phyloP scores from a whole-genome alignment of 225 moss, liverwort and hornwort species.

The Asterella californica region DNA sequence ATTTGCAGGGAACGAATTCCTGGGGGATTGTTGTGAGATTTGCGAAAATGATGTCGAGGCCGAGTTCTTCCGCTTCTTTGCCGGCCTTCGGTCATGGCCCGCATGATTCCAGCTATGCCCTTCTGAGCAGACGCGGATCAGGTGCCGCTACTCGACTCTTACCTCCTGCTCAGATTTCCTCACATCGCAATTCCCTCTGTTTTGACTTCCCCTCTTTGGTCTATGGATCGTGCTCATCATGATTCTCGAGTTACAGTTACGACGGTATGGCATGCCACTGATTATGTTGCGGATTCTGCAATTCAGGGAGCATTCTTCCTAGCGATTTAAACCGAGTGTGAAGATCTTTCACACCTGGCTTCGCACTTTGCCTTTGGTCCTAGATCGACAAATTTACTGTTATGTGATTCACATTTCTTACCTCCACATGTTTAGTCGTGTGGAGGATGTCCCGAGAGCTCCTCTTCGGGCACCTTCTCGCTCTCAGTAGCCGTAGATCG shows the following conservation, averaged over 20 bases:
- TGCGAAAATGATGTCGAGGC: conserved; percentile 35
- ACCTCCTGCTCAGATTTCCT: neutral
- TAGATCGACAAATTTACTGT: conserved; percentile 2
- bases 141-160: conserved; percentile 24
- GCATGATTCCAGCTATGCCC: conserved; percentile 32
- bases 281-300: neutral
- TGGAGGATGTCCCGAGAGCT: neutral
- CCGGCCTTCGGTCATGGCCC: conserved; percentile 29
- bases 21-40: neutral
- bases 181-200: neutral
- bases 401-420: neutral
- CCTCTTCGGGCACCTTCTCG: neutral
- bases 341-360: neutral
- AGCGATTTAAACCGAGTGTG: neutral
- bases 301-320: neutral
- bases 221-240: neutral
- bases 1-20: neutral
- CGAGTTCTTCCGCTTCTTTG: conserved; percentile 41
- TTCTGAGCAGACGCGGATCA: conserved; percentile 45
- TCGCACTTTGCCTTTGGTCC: neutral
- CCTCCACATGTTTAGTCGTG: neutral
- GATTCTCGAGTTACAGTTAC: neutral
- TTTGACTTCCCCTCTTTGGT: neutral
- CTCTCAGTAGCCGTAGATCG: neutral
- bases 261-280: neutral